Evolutionary conservation across 805 yeast species (phyloP), one percentile per base, ranked within the genome.

Genomic region (Metschnikowia peoriensis): DNA sequence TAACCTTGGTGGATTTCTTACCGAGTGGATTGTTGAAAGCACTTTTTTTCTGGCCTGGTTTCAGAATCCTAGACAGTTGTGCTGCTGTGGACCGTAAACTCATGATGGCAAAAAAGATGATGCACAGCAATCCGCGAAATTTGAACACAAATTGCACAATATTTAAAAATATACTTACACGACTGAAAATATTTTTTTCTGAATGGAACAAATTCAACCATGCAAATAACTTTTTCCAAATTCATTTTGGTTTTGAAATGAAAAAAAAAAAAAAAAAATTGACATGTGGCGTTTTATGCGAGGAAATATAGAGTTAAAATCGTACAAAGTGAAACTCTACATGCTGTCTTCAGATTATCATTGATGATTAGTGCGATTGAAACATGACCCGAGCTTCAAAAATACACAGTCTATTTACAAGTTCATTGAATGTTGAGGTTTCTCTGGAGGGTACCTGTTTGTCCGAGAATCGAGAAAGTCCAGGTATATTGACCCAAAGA

Each of bases 71-170:
- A 0, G 78, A 73, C 46, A 77, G 68, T 52, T 62, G 69, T 6
- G 79, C 76, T 2, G 79, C 78, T 50, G 71, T 70, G 46, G 64
- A 73, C 37, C 69, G 58, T 6, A 73, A 59, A 47, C 59, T 50
- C 63, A 60, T 60, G 40, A 22, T 51, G 49, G 46, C 49, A 50
- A 45, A 45, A 41, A 6, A 28, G 6, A 12, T 15, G 39, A 8
- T 29, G 28, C 12, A 29, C 11, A 16, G 35, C 44, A 43, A 32
- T 43, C 28, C 38, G 46, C 46, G 38, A 32, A 43, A 32, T 15
- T 27, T 17, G 7, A n/a, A 22, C 46, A 6, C 7, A 9, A 16
- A 12, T 11, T n/a, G 46, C 27, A 5, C n/a, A 9, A 4, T 15
- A 15, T 10, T 29, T 17, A 43, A 8, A 32, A 22, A 28, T 12